Evolutionary conservation across 768 basidiomycete species (phyloP).

Genomic region (Tricholoma saponaceum): DNA sequence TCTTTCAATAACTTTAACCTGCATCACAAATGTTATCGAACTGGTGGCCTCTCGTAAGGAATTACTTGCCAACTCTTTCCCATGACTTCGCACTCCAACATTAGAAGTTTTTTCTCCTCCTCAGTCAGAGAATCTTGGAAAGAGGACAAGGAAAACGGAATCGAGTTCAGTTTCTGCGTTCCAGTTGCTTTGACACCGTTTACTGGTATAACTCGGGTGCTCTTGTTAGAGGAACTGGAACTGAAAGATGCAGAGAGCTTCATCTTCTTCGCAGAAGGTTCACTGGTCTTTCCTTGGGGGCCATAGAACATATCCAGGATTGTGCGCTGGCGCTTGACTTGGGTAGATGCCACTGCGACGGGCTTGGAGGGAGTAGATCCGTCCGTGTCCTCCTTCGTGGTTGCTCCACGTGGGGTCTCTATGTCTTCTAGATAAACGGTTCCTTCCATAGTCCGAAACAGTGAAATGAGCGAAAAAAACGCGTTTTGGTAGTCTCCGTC

Average conservation of each 20-base stretch:
- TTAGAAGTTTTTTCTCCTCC: conserved; percentile 53
- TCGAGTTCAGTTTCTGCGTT: conserved; percentile 47
- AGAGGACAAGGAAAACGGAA: conserved; percentile 60
- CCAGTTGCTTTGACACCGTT: conserved; percentile 11
- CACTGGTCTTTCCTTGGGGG: conserved; percentile 25
- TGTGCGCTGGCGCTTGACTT: conserved; percentile 55
- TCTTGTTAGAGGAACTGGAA: conserved; percentile 15
- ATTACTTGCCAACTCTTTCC: conserved; percentile 61
- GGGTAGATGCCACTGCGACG: conserved; percentile 3
- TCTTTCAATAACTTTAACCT: conserved; percentile 75
- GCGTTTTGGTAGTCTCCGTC: conserved; percentile 5
- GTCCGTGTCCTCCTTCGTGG: conserved; percentile 7
- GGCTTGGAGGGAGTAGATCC: background rate
- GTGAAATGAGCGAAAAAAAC: conserved; percentile 10
- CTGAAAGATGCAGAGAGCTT: conserved; percentile 30
- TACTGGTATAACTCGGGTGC: conserved; percentile 1
- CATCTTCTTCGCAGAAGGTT: conserved; percentile 42
- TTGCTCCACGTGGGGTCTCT: conserved; percentile 17
- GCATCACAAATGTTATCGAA: conserved; percentile 3
- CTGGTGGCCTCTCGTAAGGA: background rate
- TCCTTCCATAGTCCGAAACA: conserved; percentile 8
- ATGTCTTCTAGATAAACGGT: conserved; percentile 45
- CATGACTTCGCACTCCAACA: conserved; percentile 70
- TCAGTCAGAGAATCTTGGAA: conserved; percentile 53
- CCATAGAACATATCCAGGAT: conserved; percentile 59